Percentiles rank a stretch among this genome's conserved stretches.
Conservation (phyloP, 768 basidiomycete species). For the Phlebiopsis gigantea region DNA sequence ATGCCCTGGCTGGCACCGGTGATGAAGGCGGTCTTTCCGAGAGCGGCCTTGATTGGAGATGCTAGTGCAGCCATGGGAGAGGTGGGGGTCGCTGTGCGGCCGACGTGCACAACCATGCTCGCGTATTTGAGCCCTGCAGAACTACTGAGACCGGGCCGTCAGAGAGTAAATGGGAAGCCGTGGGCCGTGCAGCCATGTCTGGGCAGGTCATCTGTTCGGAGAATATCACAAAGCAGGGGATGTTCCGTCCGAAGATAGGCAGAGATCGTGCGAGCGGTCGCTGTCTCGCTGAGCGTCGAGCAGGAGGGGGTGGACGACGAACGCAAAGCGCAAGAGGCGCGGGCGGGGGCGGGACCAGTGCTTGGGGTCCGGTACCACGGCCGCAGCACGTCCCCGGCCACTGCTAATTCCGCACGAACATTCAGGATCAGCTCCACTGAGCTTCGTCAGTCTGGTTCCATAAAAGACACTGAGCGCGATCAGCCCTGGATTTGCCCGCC, state of each 20-base stretch:
- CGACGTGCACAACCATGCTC: neutral
- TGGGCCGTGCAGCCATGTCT: neutral
- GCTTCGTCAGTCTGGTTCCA: neutral
- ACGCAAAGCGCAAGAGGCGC: neutral
- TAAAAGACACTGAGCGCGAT: neutral
- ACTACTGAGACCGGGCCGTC: neutral
- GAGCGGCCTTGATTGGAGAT: slow-evolving; percentile 24
- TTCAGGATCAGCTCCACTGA: neutral
- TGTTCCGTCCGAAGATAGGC: neutral
- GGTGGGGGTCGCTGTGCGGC: neutral
- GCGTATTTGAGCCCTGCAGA: neutral
- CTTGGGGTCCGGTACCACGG: neutral
- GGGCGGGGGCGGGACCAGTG: neutral
- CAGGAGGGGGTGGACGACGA: neutral
- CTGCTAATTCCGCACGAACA: neutral
- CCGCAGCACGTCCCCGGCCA: neutral
- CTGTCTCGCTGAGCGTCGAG: neutral
- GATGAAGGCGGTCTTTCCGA: slow-evolving; percentile 33
- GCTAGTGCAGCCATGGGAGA: neutral
- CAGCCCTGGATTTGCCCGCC: neutral
- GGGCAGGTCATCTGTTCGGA: neutral
- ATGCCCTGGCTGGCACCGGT: slow-evolving; percentile 45
- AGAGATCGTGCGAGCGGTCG: neutral
- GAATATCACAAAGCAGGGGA: neutral
- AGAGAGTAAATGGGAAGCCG: neutral